Conservation (phyloP, 2,329 filamentous ascomycete genomes). For the Aspergillus spinulosporus region DNA sequence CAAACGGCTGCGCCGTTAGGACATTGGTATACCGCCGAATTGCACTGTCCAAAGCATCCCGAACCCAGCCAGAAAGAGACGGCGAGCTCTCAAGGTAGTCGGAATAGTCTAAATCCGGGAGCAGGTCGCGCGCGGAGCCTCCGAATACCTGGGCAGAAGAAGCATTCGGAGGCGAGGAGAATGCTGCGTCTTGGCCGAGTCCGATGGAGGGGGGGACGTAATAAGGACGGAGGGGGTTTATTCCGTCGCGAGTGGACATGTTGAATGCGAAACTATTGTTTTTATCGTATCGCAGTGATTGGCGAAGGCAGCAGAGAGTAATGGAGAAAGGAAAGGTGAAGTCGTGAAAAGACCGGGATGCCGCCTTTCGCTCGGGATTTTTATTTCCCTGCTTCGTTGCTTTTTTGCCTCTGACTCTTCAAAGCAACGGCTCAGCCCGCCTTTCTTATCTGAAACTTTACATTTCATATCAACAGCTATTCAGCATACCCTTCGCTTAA, state of each 20-base stretch:
- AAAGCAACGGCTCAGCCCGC: not conserved
- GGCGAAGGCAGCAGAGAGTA: not conserved
- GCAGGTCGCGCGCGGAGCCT: slow-evolving; percentile 74
- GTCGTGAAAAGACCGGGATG: slow-evolving; percentile 23
- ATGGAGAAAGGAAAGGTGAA: slow-evolving; percentile 9
- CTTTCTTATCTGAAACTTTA: slow-evolving; percentile 4
- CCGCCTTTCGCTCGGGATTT: slow-evolving; percentile 24
- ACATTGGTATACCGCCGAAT: slow-evolving; percentile 90
- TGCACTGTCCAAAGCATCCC: slow-evolving; percentile 77
- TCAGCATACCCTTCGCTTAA: slow-evolving; percentile 5
- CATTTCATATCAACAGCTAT: not conserved
- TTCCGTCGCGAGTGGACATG: slow-evolving; percentile 54
- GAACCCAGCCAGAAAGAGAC: slow-evolving; percentile 71
- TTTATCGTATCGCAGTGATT: slow-evolving; percentile 1
- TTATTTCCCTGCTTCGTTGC: slow-evolving; percentile 17
- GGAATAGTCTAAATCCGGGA: slow-evolving; percentile 88
- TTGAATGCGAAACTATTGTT: slow-evolving; percentile 10
- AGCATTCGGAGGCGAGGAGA: slow-evolving; percentile 36
- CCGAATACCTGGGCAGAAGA: slow-evolving; percentile 54
- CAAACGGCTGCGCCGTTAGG: slow-evolving; percentile 89
- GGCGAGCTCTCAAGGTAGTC: slow-evolving; percentile 80
- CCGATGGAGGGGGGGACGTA: slow-evolving; percentile 67
- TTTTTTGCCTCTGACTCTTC: slow-evolving; percentile 2
- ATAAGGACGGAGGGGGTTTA: slow-evolving; percentile 62
- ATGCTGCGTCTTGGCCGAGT: slow-evolving; percentile 48